Evolutionary conservation across 2,329 filamentous ascomycete genomes (phyloP).

Genomic region (Lachnellula arida): DNA sequence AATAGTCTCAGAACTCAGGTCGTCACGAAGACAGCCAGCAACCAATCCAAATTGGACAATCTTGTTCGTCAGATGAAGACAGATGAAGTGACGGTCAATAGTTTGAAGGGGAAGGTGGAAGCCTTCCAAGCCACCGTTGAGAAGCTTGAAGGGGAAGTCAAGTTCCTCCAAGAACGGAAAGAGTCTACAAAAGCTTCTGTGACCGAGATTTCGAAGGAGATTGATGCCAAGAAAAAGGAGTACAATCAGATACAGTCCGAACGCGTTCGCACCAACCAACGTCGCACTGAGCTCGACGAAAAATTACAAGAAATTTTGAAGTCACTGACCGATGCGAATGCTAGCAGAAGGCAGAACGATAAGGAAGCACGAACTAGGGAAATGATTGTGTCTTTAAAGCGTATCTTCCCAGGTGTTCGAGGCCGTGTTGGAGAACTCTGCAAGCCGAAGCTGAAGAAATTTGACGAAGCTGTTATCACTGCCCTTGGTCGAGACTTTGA

Average conservation of each 20-base stretch:
- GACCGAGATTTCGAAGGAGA: conserved; percentile 68
- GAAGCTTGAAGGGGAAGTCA: conserved; percentile 68
- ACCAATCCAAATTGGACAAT: conserved; percentile 79
- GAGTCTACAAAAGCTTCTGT: conserved; percentile 56
- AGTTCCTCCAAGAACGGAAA: conserved; percentile 64
- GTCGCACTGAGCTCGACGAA: conserved; percentile 84
- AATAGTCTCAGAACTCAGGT: conserved; percentile 79
- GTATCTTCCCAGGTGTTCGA: conserved; percentile 86
- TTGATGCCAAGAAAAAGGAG: conserved; percentile 84
- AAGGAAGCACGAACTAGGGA: conserved; percentile 76
- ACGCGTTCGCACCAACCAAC: conserved; percentile 73
- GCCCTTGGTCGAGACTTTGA: conserved; percentile 92
- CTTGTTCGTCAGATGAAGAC: conserved; percentile 86
- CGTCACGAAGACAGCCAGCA: conserved; percentile 72
- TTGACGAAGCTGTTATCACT: conserved; percentile 85
- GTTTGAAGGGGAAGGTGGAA: conserved; percentile 83
- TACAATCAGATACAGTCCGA: conserved; percentile 83
- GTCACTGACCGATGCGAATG: conserved; percentile 80
- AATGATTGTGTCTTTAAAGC: conserved; percentile 78
- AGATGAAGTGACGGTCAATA: conserved; percentile 86
- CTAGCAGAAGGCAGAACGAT: conserved; percentile 79
- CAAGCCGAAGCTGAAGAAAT: conserved; percentile 96
- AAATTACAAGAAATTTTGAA: conserved; percentile 77
- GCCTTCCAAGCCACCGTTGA: conserved; percentile 67
- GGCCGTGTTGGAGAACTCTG: conserved; percentile 88